Base-by-base conservation (phyloP, 1,139 yeast species). In the Entelexis paramagnoliae region DNA sequence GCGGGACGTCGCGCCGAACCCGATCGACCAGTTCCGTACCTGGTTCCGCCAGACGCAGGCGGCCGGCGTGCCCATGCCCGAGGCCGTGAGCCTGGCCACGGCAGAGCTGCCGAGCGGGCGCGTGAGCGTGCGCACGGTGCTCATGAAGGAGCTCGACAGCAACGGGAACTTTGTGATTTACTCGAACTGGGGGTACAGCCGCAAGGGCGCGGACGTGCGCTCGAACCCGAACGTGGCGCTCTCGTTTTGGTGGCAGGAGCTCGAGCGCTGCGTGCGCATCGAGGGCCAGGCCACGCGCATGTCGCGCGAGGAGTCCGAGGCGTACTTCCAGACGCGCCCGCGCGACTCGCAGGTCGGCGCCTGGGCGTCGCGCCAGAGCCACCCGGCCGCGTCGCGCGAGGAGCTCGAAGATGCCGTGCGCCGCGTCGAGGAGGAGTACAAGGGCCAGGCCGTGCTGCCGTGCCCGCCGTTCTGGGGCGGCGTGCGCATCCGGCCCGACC, bases 391-490 rank as follows among this genome's bases (percentile, higher is more conserved):
- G 20, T 67, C 72, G 39, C 73, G 96, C 59, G 75, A 76, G 17
- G 83, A 78, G 58, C 75, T 91, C 55, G 86, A 88, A 48, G 63
- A 66, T 0, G 63, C 73, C 48, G 67, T 74, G 46, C 64, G 69
- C n/a, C 64, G 71, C 35, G 57, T 72, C 55, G 79, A 75, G 53
- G 69, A 74, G 47, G 74, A 79, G 64, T 88, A 85, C 61, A 76
- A 78, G 56, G 80, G 75, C 47, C 68, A 70, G 38, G 81, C 79
- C 16, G 78, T 78, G 32, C 79, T 91, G 50, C 93, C 95, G 29
- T 84, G 95, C 61, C 98, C 98, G 19, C 88, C 85, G 32, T 80
- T 73, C 65, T 91, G 98, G 98, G 98, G 98, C 48, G 98, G 98
- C 1, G 67, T 91, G 51, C 75, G 95, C 62, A 75, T 91, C 30